phyloP scores from a whole-genome alignment of 2,329 filamentous ascomycete species.

The Cryphonectria radicalis region DNA sequence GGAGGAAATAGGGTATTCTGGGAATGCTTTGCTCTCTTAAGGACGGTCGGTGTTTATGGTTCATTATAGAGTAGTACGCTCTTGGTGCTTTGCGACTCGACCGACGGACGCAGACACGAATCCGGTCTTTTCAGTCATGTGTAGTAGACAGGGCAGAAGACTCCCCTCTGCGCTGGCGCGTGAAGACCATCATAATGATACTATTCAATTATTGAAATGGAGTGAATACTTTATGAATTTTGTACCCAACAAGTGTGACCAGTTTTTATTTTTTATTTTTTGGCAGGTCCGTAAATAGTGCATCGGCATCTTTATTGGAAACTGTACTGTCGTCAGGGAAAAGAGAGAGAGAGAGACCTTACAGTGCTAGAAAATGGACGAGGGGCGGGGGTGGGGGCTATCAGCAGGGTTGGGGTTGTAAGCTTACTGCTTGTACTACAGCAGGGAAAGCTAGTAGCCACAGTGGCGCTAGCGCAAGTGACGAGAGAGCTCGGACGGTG shows the following conservation, averaged over 20 bases:
- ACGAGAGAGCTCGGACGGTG: conserved; percentile 26
- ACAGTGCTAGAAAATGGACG: neutral
- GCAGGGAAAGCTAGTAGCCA: conserved; percentile 27
- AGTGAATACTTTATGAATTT: neutral
- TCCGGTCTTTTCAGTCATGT: neutral
- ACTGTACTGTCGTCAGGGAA: neutral
- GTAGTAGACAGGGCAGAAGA: neutral
- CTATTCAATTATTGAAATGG: neutral
- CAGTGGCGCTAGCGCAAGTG: conserved; percentile 26
- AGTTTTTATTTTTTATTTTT: neutral
- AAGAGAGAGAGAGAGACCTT: neutral
- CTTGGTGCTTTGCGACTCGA: neutral
- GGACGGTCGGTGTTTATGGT: neutral
- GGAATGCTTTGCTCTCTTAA: neutral
- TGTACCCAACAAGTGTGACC: neutral
- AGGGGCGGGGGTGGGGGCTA: neutral
- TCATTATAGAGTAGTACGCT: neutral
- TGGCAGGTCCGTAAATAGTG: neutral
- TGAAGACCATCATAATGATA: conserved; percentile 5
- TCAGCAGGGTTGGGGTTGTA: conserved; percentile 20
- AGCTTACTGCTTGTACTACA: neutral
- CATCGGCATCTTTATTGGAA: neutral
- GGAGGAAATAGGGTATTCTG: neutral
- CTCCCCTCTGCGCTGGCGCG: conserved; percentile 4
- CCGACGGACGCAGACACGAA: neutral